Percentiles rank a stretch among this genome's conserved stretches.
Evolutionary conservation across 2,329 filamentous ascomycete species (phyloP).

Genomic region (Aureobasidium sp.): DNA sequence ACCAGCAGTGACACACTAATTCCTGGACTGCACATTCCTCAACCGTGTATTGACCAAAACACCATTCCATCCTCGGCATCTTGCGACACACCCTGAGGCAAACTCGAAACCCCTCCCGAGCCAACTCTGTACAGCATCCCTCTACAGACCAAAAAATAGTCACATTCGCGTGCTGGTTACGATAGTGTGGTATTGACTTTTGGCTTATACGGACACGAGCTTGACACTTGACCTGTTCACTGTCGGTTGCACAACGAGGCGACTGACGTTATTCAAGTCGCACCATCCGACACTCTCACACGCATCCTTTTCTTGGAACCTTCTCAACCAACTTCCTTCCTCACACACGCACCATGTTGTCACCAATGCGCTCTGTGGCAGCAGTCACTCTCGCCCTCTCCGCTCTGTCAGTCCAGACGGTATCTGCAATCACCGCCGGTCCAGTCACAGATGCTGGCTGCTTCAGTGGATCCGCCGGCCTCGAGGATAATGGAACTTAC

Average conservation of each 20-base stretch:
- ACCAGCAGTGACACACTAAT: background rate
- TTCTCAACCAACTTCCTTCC: background rate
- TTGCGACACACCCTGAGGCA: slow-evolving; percentile 1
- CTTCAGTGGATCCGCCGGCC: slow-evolving; percentile 41
- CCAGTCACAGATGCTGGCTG: slow-evolving; percentile 39
- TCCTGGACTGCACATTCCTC: slow-evolving; percentile 10
- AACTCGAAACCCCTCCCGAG: background rate
- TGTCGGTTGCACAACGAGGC: background rate
- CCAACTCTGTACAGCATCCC: background rate
- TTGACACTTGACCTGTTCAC: background rate
- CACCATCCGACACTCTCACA: slow-evolving; percentile 5
- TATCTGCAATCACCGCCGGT: slow-evolving; percentile 12
- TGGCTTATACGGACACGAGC: background rate
- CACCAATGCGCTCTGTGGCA: slow-evolving; percentile 1
- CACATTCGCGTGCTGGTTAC: slow-evolving; percentile 13
- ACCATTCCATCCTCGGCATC: background rate
- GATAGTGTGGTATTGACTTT: slow-evolving; percentile 8
- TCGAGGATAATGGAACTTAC: slow-evolving; percentile 43
- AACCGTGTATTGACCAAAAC: slow-evolving; percentile 8
- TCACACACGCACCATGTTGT: background rate
- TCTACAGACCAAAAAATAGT: background rate
- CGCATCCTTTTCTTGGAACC: background rate
- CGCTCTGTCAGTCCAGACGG: slow-evolving; percentile 1
- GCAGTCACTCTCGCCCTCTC: slow-evolving; percentile 9
- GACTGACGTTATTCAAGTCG: slow-evolving; percentile 1